Evolutionary conservation across 768 basidiomycete species (phyloP).

Genomic region (Russula earlei): DNA sequence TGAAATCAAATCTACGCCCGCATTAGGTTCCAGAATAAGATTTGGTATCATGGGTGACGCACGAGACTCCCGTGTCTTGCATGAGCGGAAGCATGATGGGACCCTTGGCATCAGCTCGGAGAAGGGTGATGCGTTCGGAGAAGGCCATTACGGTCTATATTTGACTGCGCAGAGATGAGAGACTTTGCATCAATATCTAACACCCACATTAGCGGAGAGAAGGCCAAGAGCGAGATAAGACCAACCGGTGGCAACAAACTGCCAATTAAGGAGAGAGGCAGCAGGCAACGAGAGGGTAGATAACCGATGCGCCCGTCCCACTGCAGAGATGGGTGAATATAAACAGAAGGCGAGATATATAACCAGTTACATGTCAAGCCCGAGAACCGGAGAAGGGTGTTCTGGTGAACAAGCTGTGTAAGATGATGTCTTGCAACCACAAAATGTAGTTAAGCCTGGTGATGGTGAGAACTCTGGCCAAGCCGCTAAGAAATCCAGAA

Average conservation of each 20-base stretch:
- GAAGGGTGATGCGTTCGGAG: slow-evolving; percentile 39
- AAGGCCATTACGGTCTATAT: slow-evolving; percentile 53
- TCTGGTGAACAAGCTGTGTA: slow-evolving; percentile 4
- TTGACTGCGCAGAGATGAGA: slow-evolving; percentile 41
- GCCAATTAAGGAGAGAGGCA: slow-evolving; percentile 43
- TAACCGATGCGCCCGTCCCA: slow-evolving; percentile 85
- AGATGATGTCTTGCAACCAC: slow-evolving; percentile 64
- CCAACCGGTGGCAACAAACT: slow-evolving; percentile 61
- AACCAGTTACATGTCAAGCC: slow-evolving; percentile 60
- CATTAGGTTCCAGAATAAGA: not conserved
- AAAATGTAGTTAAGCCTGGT: slow-evolving; percentile 77
- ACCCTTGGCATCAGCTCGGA: slow-evolving; percentile 29
- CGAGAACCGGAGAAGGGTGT: slow-evolving; percentile 28
- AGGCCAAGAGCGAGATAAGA: not conserved
- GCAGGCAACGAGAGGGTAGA: slow-evolving; percentile 77
- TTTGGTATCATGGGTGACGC: not conserved
- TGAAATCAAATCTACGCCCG: slow-evolving; percentile 51
- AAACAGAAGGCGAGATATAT: slow-evolving; percentile 19
- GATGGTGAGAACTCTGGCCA: not conserved
- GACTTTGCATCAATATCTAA: slow-evolving; percentile 69
- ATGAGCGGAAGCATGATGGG: slow-evolving; percentile 40
- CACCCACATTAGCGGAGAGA: not conserved
- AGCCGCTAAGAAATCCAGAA: not conserved
- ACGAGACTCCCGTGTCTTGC: slow-evolving; percentile 2
- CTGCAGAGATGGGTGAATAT: slow-evolving; percentile 29